Base-by-base conservation (phyloP, 345 rosid genomes). In the Salix caprea region DNA sequence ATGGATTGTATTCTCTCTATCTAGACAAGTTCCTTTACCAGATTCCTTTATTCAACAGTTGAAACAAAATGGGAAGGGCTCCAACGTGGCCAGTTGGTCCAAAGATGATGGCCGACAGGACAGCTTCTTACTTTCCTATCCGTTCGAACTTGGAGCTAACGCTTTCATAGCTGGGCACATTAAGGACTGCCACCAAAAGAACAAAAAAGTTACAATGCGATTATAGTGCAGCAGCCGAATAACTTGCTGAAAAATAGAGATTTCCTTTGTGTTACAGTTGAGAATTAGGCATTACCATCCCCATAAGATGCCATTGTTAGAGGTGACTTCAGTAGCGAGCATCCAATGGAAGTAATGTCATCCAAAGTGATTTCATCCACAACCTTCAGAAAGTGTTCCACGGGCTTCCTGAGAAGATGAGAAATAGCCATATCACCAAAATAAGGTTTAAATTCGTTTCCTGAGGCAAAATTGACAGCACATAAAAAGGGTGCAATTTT, bases 221-320 rank as follows among this genome's bases (percentile, higher is more conserved):
- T 44, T 13, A 44, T 44, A 44, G 4, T 1, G 50, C 50, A 52
- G 19, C 23, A 52, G 19, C 23, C 3, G 7, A 52, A 52, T 18
- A 52, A 52, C n/a, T 52, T 52, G 23, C 1, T 6, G 58, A 52
- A 52, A 52, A 52, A 0, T 52, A 2, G 23, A 19, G 7, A 18
- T 52, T 19, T 52, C n/a, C 58, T 6, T 18, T 18, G 7, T 18
- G 23, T 52, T 19, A 6, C 9, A 6, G 7, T 2, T 52, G 23
- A 52, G 36, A 40, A 28, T 3, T 34, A 21, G 42, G 18, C 14
- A 75, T 80, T 89, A 96, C 99, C 98, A 72, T 96, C 97, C 24
- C 98, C 97, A 5, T 88, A 88, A 28, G 94, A 86, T 34, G 93
- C 98, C 94, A 96, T 89, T 72, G 98, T 89, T 71, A 96, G 86